Conservation (phyloP, 2,329 filamentous ascomycete species). For the Xylariaceae sp. region DNA sequence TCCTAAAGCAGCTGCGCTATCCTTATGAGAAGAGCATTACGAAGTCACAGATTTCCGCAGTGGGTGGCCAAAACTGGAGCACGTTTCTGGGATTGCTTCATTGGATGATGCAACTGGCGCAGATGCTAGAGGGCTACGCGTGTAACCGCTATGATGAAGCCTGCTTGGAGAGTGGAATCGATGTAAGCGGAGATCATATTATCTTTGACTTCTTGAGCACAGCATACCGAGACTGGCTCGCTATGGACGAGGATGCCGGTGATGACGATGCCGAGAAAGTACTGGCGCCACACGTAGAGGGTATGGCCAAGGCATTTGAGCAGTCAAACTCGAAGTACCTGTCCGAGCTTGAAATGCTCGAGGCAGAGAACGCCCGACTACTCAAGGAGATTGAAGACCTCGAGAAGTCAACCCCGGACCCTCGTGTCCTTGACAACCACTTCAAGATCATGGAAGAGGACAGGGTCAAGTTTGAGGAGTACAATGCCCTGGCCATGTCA, state of each 20-base stretch:
- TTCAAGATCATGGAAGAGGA: conserved; percentile 95
- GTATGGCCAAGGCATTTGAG: conserved; percentile 88
- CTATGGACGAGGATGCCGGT: conserved; percentile 84
- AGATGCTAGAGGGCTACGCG: conserved; percentile 87
- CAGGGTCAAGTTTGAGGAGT: conserved; percentile 91
- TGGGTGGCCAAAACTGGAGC: conserved; percentile 96
- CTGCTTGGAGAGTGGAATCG: conserved; percentile 83
- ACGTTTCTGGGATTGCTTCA: conserved; percentile 92
- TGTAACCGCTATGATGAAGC: conserved; percentile 84
- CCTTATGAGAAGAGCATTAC: conserved; percentile 95
- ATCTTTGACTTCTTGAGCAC: conserved; percentile 90
- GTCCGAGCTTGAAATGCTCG: conserved; percentile 80
- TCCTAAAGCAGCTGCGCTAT: conserved; percentile 91
- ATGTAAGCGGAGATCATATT: conserved; percentile 87
- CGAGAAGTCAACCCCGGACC: conserved; percentile 82
- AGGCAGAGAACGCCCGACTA: conserved; percentile 81
- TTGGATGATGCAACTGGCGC: conserved; percentile 98
- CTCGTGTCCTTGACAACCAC: conserved; percentile 81
- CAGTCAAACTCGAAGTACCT: conserved; percentile 81
- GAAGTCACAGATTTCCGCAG: conserved; percentile 92
- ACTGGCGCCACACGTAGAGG: conserved; percentile 80
- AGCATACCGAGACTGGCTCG: conserved; percentile 92
- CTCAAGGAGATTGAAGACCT: conserved; percentile 87
- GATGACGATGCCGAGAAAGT: conserved; percentile 82
- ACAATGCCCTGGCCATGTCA: conserved; percentile 81